Conservation (phyloP, 192 early-diverging fungal genomes). For the Backusella luteola region DNA sequence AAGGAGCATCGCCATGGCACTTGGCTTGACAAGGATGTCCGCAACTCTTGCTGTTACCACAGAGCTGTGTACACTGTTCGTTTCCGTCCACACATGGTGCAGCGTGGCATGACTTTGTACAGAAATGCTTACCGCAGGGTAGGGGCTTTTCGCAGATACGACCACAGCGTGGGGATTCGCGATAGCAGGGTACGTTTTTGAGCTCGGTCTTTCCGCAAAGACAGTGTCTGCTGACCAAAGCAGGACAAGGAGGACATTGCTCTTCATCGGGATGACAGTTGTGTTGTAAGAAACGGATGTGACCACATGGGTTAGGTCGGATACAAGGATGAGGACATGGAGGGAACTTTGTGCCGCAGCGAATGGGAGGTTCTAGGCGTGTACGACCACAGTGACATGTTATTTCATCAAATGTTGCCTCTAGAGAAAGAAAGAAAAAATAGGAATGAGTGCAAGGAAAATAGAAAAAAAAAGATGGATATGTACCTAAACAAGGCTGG, state of each 20-base stretch:
- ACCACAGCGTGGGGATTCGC: conserved; percentile 74
- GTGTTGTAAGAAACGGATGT: conserved; percentile 67
- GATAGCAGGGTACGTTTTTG: conserved; percentile 82
- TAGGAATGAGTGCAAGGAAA: not conserved
- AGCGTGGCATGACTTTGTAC: conserved; percentile 81
- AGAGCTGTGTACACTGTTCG: conserved; percentile 66
- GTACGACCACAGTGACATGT: conserved; percentile 87
- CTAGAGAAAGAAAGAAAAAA: conserved; percentile 20
- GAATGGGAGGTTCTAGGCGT: conserved; percentile 77
- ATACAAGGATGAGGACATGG: conserved; percentile 72
- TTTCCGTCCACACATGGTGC: conserved; percentile 65
- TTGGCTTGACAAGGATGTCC: conserved; percentile 73
- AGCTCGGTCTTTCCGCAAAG: conserved; percentile 78
- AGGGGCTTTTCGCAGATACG: conserved; percentile 56
- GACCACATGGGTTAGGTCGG: conserved; percentile 74
- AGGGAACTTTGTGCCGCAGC: conserved; percentile 79
- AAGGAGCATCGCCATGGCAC: conserved; percentile 79
- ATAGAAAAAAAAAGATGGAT: not conserved
- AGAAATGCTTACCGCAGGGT: conserved; percentile 72
- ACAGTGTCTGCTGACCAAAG: conserved; percentile 70
- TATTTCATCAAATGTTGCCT: conserved; percentile 80
- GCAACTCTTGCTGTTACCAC: conserved; percentile 79
- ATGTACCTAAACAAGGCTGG: conserved; percentile 61
- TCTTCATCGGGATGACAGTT: conserved; percentile 84
- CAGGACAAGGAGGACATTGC: conserved; percentile 89